Base-by-base conservation (phyloP, 805 yeast genomes). In the Pichia exigua region DNA sequence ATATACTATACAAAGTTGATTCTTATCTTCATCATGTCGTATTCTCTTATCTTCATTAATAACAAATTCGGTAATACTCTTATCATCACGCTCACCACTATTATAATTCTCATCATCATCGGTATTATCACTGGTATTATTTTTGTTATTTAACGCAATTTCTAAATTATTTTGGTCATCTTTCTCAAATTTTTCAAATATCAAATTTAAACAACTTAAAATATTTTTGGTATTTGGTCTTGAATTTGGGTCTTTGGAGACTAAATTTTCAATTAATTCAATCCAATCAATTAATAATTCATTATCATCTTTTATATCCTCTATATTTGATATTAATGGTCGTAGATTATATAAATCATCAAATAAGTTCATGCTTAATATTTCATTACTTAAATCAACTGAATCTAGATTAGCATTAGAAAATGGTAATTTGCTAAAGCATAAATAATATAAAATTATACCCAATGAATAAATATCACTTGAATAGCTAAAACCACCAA, bases 381-480 rank as follows among this genome's bases (percentile, higher is more conserved):
- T 69, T 42, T 68, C 68, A 5, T 54, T 40, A 43, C 57, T 57
- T 4, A 68, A 60, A 6, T 42, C 48, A 2, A 40, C 50, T n/a
- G 64, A 64, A 15, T 56, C 59, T 6, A 55, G 53, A 2, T 68
- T 56, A 2, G 59, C 61, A 10, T 48, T 18, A 2, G 26, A 18
- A 59, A 79, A 89, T 0, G 97, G 97, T 42, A 89, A 69, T 38
- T 65, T 68, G 0, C 88, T 86, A 63, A 83, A 85, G 55, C 94
- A 82, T 48, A 89, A 63, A 62, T 77, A 87, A 62, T 85, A 82
- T 49, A 87, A 65, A n/a, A 88, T 84, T 81, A 90, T 77, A 0
- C 97, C 97, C 38, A 90, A 65, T 0, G 95, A 85, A 63, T 86
- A 90, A 49, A 87, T 75, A 65, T 90, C 97, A 27, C 95, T 81